These are phyloP conservation scores for Fusarium falciforme DNA, from an alignment of 2,329 filamentous ascomycete genomes.

Conservation along the genomic window DNA sequence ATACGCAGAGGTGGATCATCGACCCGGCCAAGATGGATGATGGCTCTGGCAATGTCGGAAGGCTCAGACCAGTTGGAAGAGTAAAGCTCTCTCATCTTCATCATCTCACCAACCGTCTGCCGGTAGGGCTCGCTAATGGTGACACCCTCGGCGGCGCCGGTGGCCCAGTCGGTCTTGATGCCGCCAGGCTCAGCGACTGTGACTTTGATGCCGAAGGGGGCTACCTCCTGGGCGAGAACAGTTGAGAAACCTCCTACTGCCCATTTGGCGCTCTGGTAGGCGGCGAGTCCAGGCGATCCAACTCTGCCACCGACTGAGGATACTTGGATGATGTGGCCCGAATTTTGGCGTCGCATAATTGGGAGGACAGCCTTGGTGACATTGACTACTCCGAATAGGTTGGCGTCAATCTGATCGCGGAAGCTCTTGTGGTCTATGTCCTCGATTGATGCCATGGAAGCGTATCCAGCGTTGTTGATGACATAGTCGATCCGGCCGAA, in stretches of 20 bases:
- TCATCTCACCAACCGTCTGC: constrained; percentile 48
- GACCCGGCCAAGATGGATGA: constrained; percentile 42
- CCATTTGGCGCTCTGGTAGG: constrained; percentile 55
- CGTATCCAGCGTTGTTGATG: constrained; percentile 71
- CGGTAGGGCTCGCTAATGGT: constrained; percentile 50
- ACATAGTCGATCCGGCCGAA: constrained; percentile 69
- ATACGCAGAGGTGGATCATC: constrained; percentile 48
- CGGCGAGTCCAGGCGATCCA: constrained; percentile 47
- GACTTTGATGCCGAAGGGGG: constrained; percentile 52
- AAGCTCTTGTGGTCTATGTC: constrained; percentile 60
- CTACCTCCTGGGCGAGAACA: constrained; percentile 50
- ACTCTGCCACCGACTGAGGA: constrained; percentile 53
- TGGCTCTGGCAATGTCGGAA: constrained; percentile 43
- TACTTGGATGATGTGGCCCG: constrained; percentile 53
- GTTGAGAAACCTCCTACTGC: constrained; percentile 53
- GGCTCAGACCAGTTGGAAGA: constrained; percentile 20
- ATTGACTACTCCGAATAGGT: constrained; percentile 68
- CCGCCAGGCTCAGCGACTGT: constrained; percentile 55
- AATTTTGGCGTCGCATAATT: constrained; percentile 46
- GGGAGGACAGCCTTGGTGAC: constrained; percentile 59
- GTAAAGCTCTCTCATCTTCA: constrained; percentile 4
- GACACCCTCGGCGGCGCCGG: constrained; percentile 40
- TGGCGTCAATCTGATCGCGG: constrained; percentile 66
- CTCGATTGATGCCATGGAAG: constrained; percentile 65
- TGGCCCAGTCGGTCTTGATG: constrained; percentile 55